Conservation (phyloP, 2,329 filamentous ascomycete genomes). For the Fusarium caatingaense region DNA sequence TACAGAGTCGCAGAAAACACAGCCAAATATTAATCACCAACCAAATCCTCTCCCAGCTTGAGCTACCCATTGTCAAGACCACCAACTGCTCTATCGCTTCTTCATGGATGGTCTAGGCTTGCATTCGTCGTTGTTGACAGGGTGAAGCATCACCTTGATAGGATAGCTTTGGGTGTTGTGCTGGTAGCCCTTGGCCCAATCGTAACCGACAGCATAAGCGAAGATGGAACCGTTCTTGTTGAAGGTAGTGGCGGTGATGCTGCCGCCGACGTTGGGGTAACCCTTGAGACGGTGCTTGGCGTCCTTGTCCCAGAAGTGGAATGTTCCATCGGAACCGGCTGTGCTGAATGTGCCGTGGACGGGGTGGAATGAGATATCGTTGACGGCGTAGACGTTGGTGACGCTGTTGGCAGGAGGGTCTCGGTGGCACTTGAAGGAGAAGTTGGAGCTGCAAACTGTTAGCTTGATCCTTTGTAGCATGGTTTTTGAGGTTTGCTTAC, state of each 20-base stretch:
- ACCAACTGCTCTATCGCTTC: constrained; percentile 61
- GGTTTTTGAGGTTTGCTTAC: constrained; percentile 63
- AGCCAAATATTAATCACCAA: constrained; percentile 32
- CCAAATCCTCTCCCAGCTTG: neutral
- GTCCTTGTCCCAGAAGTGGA: constrained; percentile 96
- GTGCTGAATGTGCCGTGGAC: constrained; percentile 98
- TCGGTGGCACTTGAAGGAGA: constrained; percentile 99
- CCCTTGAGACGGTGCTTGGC: constrained; percentile 91
- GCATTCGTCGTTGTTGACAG: constrained; percentile 72
- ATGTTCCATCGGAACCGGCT: constrained; percentile 93
- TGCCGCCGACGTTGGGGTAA: constrained; percentile 84
- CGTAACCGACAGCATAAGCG: constrained; percentile 91
- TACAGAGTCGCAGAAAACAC: constrained; percentile 34
- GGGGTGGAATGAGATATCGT: constrained; percentile 97
- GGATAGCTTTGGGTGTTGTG: constrained; percentile 80
- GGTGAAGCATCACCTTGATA: constrained; percentile 88
- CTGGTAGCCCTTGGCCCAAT: constrained; percentile 97
- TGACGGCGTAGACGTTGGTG: constrained; percentile 93
- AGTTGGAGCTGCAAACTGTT: constrained; percentile 76
- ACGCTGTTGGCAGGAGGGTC: constrained; percentile 79
- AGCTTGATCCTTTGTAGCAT: constrained; percentile 1
- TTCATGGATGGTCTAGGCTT: constrained; percentile 70
- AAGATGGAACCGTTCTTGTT: constrained; percentile 86
- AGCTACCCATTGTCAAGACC: constrained; percentile 1
- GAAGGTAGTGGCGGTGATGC: constrained; percentile 92